Percentiles rank a stretch among this genome's conserved stretches.
Evolutionary conservation across 1,284 basidiomycete genomes (phyloP).

Genomic region (Abortiporus biennis): DNA sequence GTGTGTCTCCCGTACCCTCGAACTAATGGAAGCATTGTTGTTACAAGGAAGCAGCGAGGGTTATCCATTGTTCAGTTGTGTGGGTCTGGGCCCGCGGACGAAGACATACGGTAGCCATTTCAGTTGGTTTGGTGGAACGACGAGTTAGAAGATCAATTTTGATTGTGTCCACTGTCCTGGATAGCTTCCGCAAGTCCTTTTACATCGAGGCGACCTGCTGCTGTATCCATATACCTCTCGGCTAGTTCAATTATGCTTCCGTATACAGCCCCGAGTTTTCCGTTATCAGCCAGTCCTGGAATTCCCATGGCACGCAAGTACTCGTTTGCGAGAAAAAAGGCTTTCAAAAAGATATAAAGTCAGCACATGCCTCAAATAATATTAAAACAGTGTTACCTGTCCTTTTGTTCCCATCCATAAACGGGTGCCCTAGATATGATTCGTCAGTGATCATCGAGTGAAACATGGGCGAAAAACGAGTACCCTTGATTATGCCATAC

Average conservation of each 20-base stretch:
- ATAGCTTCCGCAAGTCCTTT: constrained; percentile 9
- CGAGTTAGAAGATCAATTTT: too few species aligned
- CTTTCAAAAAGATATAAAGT: constrained; percentile 6
- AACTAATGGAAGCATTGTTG: too few species aligned
- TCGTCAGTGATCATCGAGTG: background rate
- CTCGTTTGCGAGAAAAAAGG: constrained; percentile 20
- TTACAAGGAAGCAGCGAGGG: too few species aligned
- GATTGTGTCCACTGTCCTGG: too few species aligned
- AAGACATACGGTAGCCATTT: too few species aligned
- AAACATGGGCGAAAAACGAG: background rate
- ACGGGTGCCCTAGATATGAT: constrained; percentile 19
- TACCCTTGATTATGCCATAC: constrained; percentile 22
- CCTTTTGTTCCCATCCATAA: constrained; percentile 24
- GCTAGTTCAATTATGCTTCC: constrained; percentile 9
- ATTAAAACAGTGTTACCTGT: constrained; percentile 14
- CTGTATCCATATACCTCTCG: constrained; percentile 12
- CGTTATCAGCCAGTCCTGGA: constrained; percentile 11
- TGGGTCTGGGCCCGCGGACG: too few species aligned
- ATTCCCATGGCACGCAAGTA: constrained; percentile 16
- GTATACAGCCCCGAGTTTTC: constrained; percentile 6
- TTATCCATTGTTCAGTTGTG: too few species aligned
- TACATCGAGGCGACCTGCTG: constrained; percentile 10
- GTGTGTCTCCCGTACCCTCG: too few species aligned
- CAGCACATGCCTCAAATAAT: too few species aligned
- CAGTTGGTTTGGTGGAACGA: too few species aligned